Evolutionary conservation across 2,329 filamentous ascomycete genomes (phyloP).

Genomic region (Keithomyces neogunnii): DNA sequence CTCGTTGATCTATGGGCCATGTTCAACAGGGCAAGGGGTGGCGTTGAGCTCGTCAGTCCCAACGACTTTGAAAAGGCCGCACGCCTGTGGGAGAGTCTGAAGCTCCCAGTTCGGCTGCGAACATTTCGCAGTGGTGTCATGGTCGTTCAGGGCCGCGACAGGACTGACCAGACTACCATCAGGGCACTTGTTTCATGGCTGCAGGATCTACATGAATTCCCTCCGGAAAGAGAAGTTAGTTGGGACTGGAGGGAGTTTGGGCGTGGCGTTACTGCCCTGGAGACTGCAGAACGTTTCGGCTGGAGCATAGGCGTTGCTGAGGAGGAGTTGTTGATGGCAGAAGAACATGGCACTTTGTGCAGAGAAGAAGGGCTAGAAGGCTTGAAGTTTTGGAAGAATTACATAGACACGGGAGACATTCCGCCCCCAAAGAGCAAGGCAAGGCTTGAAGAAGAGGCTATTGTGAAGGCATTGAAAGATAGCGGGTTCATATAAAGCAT

Average conservation of each 20-base stretch:
- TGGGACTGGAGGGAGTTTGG: constrained; percentile 79
- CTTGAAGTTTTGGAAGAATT: constrained; percentile 87
- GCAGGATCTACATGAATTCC: constrained; percentile 57
- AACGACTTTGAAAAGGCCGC: constrained; percentile 87
- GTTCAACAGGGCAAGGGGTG: constrained; percentile 87
- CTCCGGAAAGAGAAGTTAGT: constrained; percentile 52
- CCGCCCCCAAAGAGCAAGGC: constrained; percentile 19
- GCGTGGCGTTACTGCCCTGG: constrained; percentile 79
- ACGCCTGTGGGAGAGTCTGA: constrained; percentile 77
- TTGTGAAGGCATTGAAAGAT: constrained; percentile 35
- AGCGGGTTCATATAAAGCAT: constrained; percentile 25
- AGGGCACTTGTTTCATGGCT: constrained; percentile 70
- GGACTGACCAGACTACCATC: constrained; percentile 86
- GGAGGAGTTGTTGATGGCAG: constrained; percentile 95
- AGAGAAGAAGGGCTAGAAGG: constrained; percentile 90
- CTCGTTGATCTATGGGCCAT: constrained; percentile 89
- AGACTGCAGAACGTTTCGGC: constrained; percentile 80
- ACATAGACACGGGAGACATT: constrained; percentile 39
- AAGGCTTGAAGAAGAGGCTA: constrained; percentile 29
- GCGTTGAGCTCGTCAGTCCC: constrained; percentile 89
- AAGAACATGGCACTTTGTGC: constrained; percentile 80
- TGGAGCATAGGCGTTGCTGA: constrained; percentile 96
- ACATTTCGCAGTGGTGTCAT: constrained; percentile 91
- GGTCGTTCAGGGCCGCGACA: constrained; percentile 81
- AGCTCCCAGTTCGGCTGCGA: constrained; percentile 75